Conservation (phyloP, 176 grass and related monocot species). For the Melocanna baccifera region DNA sequence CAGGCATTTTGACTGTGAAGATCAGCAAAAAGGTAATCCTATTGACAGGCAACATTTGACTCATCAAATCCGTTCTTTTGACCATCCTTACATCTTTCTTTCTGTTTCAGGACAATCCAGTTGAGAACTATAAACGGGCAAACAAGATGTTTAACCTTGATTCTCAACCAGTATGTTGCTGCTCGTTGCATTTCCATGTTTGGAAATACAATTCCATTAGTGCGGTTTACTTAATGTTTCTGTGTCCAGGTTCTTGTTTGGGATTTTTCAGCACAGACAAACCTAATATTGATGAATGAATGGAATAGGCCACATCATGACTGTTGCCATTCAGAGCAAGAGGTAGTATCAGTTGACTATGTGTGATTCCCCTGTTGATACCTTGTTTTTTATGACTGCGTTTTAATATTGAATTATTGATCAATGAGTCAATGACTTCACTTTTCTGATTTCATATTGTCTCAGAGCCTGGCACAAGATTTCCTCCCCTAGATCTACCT, state of each 20-base stretch:
- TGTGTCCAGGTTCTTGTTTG: constrained; percentile 87
- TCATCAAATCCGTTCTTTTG: neutral
- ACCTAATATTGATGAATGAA: constrained; percentile 97
- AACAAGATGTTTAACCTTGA: constrained; percentile 82
- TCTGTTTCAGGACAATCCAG: constrained; percentile 80
- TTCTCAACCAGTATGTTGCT: constrained; percentile 84
- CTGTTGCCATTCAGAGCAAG: constrained; percentile 69
- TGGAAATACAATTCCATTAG: constrained; percentile 24
- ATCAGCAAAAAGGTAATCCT: constrained; percentile 84
- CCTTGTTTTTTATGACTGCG: neutral
- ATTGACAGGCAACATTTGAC: constrained; percentile 6
- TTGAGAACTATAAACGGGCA: constrained; percentile 86
- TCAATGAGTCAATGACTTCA: neutral
- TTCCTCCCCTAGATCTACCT: constrained; percentile 5
- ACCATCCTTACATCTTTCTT: constrained; percentile 29
- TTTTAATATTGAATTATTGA: constrained; percentile 8
- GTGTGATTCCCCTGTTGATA: neutral
- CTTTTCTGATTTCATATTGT: constrained; percentile 9
- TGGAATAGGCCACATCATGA: constrained; percentile 73
- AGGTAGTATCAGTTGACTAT: constrained; percentile 53
- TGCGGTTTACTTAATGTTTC: constrained; percentile 57
- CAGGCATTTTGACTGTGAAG: constrained; percentile 70
- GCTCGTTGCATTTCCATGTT: constrained; percentile 40
- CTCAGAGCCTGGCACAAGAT: neutral
- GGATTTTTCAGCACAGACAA: constrained; percentile 99